Percentiles rank a stretch among this genome's conserved stretches.
Conservation (phyloP, 805 yeast genomes). For the Ogataea methylovora region DNA sequence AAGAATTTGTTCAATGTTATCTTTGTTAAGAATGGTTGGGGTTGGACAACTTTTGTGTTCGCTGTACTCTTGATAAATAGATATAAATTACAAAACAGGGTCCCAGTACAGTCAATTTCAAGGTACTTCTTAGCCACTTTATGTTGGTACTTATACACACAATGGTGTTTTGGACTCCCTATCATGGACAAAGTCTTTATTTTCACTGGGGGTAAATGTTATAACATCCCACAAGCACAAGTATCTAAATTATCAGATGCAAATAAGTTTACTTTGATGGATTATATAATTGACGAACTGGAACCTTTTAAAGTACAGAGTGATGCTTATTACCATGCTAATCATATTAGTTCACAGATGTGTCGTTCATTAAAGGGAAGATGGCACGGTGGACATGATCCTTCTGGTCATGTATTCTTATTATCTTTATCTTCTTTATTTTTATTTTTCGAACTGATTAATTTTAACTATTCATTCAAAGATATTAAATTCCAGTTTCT, state of each 20-base stretch:
- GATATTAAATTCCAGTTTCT: slow-evolving; percentile 8
- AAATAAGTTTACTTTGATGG: slow-evolving; percentile 7
- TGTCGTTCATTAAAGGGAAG: slow-evolving; percentile 56
- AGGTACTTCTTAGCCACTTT: slow-evolving; percentile 50
- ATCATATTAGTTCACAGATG: slow-evolving; percentile 24
- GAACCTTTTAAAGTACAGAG: slow-evolving; percentile 1
- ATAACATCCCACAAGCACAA: slow-evolving; percentile 18
- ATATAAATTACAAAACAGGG: background rate
- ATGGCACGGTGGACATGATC: slow-evolving; percentile 91
- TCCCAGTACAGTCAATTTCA: slow-evolving; percentile 14
- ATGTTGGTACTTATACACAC: slow-evolving; percentile 87
- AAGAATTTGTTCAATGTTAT: slow-evolving; percentile 60
- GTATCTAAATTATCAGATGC: background rate
- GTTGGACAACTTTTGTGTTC: slow-evolving; percentile 63
- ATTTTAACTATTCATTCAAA: slow-evolving; percentile 6
- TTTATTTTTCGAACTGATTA: slow-evolving; percentile 53
- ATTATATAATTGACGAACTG: slow-evolving; percentile 5
- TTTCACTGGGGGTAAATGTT: slow-evolving; percentile 78
- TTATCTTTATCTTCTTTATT: slow-evolving; percentile 60
- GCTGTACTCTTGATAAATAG: slow-evolving; percentile 9
- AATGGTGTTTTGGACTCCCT: slow-evolving; percentile 80
- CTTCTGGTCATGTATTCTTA: slow-evolving; percentile 88
- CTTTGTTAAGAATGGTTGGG: slow-evolving; percentile 90
- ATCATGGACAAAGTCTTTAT: slow-evolving; percentile 82
- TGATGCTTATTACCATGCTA: slow-evolving; percentile 10